Evolutionary conservation across 495 filamentous ascomycete genomes (phyloP).

Genomic region (Lentithecium fluviatile): DNA sequence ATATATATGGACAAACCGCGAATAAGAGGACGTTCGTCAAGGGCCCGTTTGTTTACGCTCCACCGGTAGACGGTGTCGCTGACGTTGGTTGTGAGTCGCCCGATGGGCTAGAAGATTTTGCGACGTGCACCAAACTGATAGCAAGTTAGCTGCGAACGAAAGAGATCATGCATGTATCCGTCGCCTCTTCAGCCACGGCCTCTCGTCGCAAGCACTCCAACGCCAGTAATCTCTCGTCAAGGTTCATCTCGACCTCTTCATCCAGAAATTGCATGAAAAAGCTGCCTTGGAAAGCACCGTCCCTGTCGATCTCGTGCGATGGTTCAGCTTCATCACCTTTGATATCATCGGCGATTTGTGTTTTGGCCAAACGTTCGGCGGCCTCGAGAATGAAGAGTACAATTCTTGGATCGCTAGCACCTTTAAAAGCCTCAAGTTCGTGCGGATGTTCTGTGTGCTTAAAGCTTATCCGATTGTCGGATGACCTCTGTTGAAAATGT

Average conservation of each 20-base stretch:
- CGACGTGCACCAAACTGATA: neutral
- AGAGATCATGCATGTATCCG: slow-evolving; percentile 14
- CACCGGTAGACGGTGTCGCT: neutral
- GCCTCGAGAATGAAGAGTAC: slow-evolving; percentile 28
- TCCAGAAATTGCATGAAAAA: slow-evolving; percentile 33
- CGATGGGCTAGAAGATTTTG: neutral
- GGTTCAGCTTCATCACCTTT: slow-evolving; percentile 34
- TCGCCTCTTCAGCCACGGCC: slow-evolving; percentile 19
- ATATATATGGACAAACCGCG: slow-evolving; percentile 3
- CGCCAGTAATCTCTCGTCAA: slow-evolving; percentile 30
- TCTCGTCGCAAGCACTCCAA: slow-evolving; percentile 30
- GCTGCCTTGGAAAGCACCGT: slow-evolving; percentile 11
- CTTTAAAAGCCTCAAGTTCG: slow-evolving; percentile 12
- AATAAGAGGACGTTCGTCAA: neutral
- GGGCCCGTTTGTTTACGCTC: neutral
- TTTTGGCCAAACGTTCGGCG: slow-evolving; percentile 35
- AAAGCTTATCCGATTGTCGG: slow-evolving; percentile 9
- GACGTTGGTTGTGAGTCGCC: slow-evolving; percentile 8
- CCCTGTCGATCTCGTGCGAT: slow-evolving; percentile 27
- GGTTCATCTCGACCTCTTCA: slow-evolving; percentile 6
- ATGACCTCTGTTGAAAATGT: neutral
- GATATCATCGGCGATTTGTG: slow-evolving; percentile 38
- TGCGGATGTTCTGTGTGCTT: neutral
- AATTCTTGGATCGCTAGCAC: slow-evolving; percentile 8
- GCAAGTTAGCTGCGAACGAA: neutral